Base-by-base conservation (phyloP, 768 basidiomycete genomes). In the Phanerodontia chrysosporium region DNA sequence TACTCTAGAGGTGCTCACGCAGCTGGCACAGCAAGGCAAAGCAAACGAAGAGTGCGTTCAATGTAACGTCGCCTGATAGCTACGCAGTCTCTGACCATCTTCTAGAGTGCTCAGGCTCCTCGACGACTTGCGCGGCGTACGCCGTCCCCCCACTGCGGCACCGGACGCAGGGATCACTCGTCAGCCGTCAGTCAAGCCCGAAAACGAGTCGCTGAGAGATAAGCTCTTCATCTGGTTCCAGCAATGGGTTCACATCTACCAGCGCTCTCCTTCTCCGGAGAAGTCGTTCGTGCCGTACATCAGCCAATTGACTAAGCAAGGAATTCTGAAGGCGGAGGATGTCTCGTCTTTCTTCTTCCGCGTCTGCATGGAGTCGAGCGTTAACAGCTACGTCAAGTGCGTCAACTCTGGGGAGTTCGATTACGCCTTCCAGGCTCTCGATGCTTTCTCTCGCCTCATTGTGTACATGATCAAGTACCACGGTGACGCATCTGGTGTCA, bases 391-490 rank as follows among this genome's bases (percentile, higher is more conserved):
- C 75, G 74, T 86, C 71, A 87, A 91, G 70, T 86, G 83, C 64
- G 74, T 88, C 35, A 80, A 86, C 25, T 77, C 84, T 10, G 87
- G 89, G 46, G 89, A 93, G 66, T 83, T 80, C 61, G 83, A 83
- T 35, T 83, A 84, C 58, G 85, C 91, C 24, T 98, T 95, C 78
- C 94, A 92, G 70, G 90, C 94, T 16, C 78, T 98, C 66, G 97
- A 99, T 72, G 95, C 97, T 1, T 86, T 98, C 79, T 93, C 96
- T 36, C 85, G 94, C 63, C 79, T 99, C 61, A 92, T 99, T 64
- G 90, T 93, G 35, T 94, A 97, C 73, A 95, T 99, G 75, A 95
- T 98, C 83, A 98, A 98, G 78, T 98, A 98, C 72, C 96, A 98
- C 65, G 97, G 95, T 12, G 97, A 99, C 75, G 92, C 95, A 27